Conservation (phyloP, 208 protist species). For the Kentomonas sorsogonicus region DNA sequence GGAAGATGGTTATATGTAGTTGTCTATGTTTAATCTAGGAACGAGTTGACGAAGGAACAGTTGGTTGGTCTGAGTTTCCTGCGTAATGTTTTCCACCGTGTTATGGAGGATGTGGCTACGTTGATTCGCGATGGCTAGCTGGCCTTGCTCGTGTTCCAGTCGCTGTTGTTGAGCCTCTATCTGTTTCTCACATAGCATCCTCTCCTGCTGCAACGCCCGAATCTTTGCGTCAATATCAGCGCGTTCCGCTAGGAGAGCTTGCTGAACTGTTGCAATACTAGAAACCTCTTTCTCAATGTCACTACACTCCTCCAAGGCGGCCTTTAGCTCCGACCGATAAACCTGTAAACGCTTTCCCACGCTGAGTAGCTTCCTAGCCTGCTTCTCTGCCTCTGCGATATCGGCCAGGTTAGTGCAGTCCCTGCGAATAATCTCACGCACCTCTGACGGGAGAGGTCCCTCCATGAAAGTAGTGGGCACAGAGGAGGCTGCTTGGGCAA, state of each 20-base stretch:
- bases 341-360: constrained; percentile 67
- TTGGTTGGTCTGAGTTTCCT: constrained; percentile 42
- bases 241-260: constrained; percentile 42
- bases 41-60: constrained; percentile 67
- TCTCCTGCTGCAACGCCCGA: constrained; percentile 47
- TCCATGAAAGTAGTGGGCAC: no score
- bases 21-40: constrained; percentile 72
- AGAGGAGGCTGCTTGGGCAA: no score
- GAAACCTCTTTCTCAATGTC: constrained; percentile 53
- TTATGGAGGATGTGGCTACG: constrained; percentile 45
- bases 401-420: not conserved
- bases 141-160: constrained; percentile 20
- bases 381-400: constrained; percentile 55
- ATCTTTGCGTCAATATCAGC: constrained; percentile 60
- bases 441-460: constrained; percentile 4
- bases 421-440: not conserved
- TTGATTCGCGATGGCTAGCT: constrained; percentile 57
- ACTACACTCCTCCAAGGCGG: constrained; percentile 52
- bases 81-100: constrained; percentile 61
- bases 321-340: constrained; percentile 71
- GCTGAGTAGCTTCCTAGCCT: constrained; percentile 75
- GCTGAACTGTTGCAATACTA: constrained; percentile 34
- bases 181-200: constrained; percentile 59
- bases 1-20: constrained; percentile 37
- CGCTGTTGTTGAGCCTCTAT: constrained; percentile 34